These are phyloP conservation scores for Brachypodium distachyon DNA, from an alignment of 202 grass and related monocot species.

Conservation along the genomic window DNA sequence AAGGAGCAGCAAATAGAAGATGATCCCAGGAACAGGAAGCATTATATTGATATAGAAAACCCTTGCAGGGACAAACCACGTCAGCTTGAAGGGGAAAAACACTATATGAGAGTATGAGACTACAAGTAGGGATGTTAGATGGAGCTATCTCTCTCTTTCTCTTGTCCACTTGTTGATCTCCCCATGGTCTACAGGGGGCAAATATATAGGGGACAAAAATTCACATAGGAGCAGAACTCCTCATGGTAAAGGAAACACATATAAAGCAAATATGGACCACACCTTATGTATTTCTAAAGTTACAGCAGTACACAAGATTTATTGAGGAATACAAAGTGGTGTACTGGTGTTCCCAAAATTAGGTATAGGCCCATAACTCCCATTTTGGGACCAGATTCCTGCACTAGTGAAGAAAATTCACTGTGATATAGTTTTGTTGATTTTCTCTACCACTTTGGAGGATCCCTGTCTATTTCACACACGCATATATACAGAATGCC, in stretches of 20 bases:
- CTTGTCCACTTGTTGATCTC: not conserved
- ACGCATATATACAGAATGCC: not conserved
- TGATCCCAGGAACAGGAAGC: not conserved
- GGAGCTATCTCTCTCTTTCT: not conserved
- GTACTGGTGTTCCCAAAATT: not conserved
- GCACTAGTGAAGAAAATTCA: not conserved
- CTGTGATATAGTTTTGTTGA: not conserved
- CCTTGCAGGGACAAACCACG: not conserved
- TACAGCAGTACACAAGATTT: not conserved
- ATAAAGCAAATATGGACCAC: not conserved
- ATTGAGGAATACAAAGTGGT: not conserved
- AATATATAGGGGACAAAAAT: not conserved
- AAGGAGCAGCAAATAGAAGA: not conserved
- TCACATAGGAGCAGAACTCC: not conserved
- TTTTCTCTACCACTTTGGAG: not conserved
- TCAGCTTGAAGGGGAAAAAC: not conserved
- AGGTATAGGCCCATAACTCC: not conserved
- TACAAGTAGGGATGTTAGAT: not conserved
- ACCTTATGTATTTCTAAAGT: not conserved
- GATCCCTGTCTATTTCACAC: not conserved
- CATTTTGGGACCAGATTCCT: not conserved
- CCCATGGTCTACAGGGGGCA: not conserved
- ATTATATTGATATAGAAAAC: not conserved
- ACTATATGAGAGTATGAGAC: not conserved
- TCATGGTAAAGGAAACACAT: not conserved